Conservation (phyloP, 441 rosid species). For the Mallotus japonicus region DNA sequence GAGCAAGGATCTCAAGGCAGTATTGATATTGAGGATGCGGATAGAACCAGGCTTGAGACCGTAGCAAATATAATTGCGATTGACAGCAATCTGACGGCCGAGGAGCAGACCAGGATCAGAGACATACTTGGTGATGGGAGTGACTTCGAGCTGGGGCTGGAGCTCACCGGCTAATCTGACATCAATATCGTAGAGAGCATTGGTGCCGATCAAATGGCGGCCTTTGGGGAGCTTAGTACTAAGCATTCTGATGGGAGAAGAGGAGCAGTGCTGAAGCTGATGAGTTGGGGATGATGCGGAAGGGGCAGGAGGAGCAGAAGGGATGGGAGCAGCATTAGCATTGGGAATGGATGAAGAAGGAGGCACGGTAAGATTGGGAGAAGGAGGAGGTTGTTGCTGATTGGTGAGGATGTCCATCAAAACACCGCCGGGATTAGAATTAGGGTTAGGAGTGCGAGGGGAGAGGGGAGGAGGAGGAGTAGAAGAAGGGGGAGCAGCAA, state of each 20-base stretch:
- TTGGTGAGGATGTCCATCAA: slow-evolving; percentile 38
- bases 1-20: slow-evolving; percentile 78
- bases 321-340: slow-evolving; percentile 24
- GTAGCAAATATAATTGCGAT: slow-evolving; percentile 73
- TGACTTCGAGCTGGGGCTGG: slow-evolving; percentile 78
- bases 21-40: slow-evolving; percentile 78
- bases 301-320: slow-evolving; percentile 42
- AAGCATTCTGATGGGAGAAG: slow-evolving; percentile 31
- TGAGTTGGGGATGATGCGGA: slow-evolving; percentile 36
- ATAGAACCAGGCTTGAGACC: slow-evolving; percentile 86
- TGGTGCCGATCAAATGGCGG: slow-evolving; percentile 51
- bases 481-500: too few species aligned
- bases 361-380: slow-evolving; percentile 14
- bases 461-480: neutral
- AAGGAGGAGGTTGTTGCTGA: slow-evolving; percentile 21
- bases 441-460: slow-evolving; percentile 25
- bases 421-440: slow-evolving; percentile 33
- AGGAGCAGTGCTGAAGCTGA: slow-evolving; percentile 22
- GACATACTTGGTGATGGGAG: slow-evolving; percentile 72
- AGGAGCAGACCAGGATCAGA: slow-evolving; percentile 81
- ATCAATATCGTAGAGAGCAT: slow-evolving; percentile 53
- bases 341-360: slow-evolving; percentile 23
- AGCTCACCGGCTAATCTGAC: slow-evolving; percentile 57
- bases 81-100: slow-evolving; percentile 89
- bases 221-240: slow-evolving; percentile 70